Percentiles rank a stretch among this genome's conserved stretches.
These are phyloP conservation scores for Ophiobolus disseminans DNA, from an alignment of 2,329 filamentous ascomycete genomes.

Conservation along the genomic window DNA sequence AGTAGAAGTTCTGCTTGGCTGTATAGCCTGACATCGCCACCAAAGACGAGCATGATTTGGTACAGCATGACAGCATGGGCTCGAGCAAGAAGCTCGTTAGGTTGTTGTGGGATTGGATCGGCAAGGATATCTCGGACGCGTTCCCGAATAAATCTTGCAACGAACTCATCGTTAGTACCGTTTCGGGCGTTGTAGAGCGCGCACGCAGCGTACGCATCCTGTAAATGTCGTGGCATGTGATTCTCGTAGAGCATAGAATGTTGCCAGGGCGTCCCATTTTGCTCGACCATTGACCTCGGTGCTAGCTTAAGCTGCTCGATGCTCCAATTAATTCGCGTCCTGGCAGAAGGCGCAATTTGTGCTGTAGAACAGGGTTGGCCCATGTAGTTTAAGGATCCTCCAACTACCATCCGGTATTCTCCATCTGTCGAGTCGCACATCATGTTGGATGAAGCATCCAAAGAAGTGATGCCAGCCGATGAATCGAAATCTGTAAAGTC, in stretches of 20 bases:
- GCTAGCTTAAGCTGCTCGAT: slow-evolving; percentile 36
- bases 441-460: slow-evolving; percentile 55
- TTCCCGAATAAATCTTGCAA: slow-evolving; percentile 58
- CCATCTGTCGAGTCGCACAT: slow-evolving; percentile 2
- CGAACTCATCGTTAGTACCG: slow-evolving; percentile 54
- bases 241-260: slow-evolving; percentile 61
- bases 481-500: slow-evolving; percentile 30
- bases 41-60: slow-evolving; percentile 36
- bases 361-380: slow-evolving; percentile 14
- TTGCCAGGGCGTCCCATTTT: slow-evolving; percentile 61
- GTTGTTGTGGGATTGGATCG: slow-evolving; percentile 10
- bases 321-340: slow-evolving; percentile 33
- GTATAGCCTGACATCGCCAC: slow-evolving; percentile 29
- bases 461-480: slow-evolving; percentile 53
- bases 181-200: slow-evolving; percentile 62
- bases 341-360: slow-evolving; percentile 26
- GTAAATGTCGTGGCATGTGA: slow-evolving; percentile 59
- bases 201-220: slow-evolving; percentile 63
- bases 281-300: slow-evolving; percentile 54
- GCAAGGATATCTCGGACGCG: slow-evolving; percentile 55
- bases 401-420: slow-evolving; percentile 2
- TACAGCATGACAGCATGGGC: slow-evolving; percentile 42
- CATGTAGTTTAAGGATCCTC: background rate
- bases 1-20: slow-evolving; percentile 24
- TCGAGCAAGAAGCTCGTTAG: slow-evolving; percentile 33